phyloP scores from a whole-genome alignment of 768 basidiomycete species.

The Mycena chlorophos region DNA sequence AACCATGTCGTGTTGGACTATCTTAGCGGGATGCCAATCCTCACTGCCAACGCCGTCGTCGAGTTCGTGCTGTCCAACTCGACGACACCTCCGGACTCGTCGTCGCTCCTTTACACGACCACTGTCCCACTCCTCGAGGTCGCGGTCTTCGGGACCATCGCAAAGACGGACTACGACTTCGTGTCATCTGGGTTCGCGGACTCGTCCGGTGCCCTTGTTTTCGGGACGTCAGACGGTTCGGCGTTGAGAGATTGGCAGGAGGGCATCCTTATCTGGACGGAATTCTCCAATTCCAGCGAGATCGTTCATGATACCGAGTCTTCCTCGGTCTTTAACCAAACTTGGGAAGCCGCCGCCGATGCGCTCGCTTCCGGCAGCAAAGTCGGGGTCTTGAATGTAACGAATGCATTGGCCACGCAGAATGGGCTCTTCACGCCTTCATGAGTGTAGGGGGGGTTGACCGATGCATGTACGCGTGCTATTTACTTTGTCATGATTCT shows the following conservation, averaged over 20 bases:
- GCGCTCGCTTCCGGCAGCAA: conserved; percentile 36
- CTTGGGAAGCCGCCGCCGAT: conserved; percentile 48
- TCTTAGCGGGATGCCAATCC: conserved; percentile 50
- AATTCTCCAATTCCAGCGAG: conserved; percentile 48
- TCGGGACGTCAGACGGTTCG: conserved; percentile 53
- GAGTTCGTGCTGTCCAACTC: conserved; percentile 45
- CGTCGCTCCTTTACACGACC: conserved; percentile 43
- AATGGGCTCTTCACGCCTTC: conserved; percentile 26
- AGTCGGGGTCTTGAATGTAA: conserved; percentile 47
- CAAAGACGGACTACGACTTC: conserved; percentile 46
- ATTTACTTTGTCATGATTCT: not conserved
- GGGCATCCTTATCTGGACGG: conserved; percentile 50
- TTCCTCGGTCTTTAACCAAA: conserved; percentile 44
- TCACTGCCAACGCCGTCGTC: conserved; percentile 49
- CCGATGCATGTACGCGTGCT: no score
- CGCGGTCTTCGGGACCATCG: conserved; percentile 60
- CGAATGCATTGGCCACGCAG: conserved; percentile 38
- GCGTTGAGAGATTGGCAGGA: conserved; percentile 55
- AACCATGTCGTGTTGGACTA: conserved; percentile 62
- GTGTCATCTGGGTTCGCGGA: conserved; percentile 53
- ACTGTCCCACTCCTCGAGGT: conserved; percentile 58
- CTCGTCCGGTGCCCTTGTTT: conserved; percentile 53
- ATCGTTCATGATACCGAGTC: conserved; percentile 53
- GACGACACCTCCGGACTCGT: conserved; percentile 41
- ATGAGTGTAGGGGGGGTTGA: no score